Evolutionary conservation across 2,329 filamentous ascomycete species (phyloP).

Genomic region (Aspergillus cejpii): DNA sequence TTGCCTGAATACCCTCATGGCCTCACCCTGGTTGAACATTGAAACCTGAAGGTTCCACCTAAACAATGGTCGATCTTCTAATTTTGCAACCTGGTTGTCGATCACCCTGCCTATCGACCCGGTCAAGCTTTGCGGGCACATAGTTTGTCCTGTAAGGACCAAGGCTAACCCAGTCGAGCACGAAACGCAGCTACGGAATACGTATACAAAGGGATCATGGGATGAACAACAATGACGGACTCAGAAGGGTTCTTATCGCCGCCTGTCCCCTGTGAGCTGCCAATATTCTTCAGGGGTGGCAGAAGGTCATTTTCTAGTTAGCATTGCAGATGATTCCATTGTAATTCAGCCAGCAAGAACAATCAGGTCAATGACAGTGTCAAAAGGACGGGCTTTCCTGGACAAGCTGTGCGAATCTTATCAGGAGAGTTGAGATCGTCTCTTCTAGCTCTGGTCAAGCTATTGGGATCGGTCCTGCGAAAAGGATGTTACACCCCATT

Average conservation of each 20-base stretch:
- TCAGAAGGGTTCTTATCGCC: neutral
- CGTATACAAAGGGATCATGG: neutral
- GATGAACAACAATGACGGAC: neutral
- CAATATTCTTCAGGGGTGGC: neutral
- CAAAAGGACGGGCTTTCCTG: neutral
- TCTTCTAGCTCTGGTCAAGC: neutral
- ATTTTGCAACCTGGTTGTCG: no score
- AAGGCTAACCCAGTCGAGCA: constrained; percentile 1
- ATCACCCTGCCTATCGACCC: neutral
- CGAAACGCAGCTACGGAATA: neutral
- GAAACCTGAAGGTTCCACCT: no score
- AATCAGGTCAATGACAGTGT: neutral
- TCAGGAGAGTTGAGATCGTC: neutral
- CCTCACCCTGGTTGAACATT: no score
- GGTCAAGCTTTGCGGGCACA: constrained; percentile 5
- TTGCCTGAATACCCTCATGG: no score
- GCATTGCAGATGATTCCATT: neutral
- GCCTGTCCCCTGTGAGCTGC: neutral
- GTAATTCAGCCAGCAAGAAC: neutral
- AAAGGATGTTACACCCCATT: constrained; percentile 31
- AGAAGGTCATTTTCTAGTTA: neutral
- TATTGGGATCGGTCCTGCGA: neutral
- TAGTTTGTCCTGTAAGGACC: constrained; percentile 6
- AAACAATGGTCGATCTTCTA: neutral
- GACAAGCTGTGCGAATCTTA: neutral